Evolutionary conservation across 2,329 filamentous ascomycete genomes (phyloP).

Genomic region (Fusarium fracticaudum): DNA sequence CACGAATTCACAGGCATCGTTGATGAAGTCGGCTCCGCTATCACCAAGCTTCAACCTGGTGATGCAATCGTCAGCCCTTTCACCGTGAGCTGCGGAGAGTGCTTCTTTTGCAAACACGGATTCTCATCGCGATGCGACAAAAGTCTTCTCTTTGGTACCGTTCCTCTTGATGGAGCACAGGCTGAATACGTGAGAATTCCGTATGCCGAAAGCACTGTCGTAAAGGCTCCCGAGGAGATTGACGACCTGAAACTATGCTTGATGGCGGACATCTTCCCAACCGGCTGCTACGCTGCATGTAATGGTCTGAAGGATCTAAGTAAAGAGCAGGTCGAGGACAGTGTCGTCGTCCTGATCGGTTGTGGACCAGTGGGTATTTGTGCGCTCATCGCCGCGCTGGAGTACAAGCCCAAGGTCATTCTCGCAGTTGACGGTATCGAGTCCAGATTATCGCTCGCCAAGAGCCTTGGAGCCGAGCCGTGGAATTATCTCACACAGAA

Average conservation of each 20-base stretch:
- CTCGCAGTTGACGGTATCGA: conserved; percentile 24
- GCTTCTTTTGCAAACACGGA: conserved; percentile 21
- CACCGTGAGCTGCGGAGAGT: conserved; percentile 30
- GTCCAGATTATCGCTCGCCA: not conserved
- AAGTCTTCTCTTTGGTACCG: conserved; percentile 4
- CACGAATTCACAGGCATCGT: conserved; percentile 87
- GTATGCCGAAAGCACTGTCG: conserved; percentile 12
- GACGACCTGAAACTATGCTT: conserved; percentile 20
- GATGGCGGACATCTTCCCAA: conserved; percentile 37
- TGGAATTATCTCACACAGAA: conserved; percentile 77
- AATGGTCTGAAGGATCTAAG: conserved; percentile 55
- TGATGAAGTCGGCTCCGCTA: conserved; percentile 69
- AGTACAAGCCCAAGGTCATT: conserved; percentile 10
- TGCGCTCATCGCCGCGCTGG: conserved; percentile 15
- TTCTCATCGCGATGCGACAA: conserved; percentile 27
- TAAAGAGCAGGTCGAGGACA: not conserved
- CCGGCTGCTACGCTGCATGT: conserved; percentile 56
- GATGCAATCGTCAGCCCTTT: conserved; percentile 27
- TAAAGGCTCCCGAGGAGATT: conserved; percentile 19
- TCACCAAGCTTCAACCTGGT: not conserved
- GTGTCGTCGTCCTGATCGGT: conserved; percentile 17
- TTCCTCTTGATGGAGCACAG: conserved; percentile 19
- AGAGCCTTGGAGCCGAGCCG: conserved; percentile 45
- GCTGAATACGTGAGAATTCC: conserved; percentile 31
- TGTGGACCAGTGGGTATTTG: conserved; percentile 34